Base-by-base conservation (phyloP, 140 eudicot genomes). In the Senecio squalidus region DNA sequence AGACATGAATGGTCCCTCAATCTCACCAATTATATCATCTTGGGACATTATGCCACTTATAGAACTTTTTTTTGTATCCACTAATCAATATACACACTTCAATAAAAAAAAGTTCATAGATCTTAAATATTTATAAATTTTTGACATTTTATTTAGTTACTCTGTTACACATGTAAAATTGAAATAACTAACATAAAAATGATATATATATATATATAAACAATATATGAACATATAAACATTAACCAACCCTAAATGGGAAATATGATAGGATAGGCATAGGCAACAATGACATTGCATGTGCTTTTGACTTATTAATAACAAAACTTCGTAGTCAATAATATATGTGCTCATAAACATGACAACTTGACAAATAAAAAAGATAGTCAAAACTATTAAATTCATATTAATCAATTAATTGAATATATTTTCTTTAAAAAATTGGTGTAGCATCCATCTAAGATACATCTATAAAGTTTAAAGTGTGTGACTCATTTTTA, bases 311-410 rank as follows among this genome's bases (percentile, higher is more conserved):
- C 53, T 52, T 65, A 4, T 25, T 16, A 10, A 34, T n/a, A 65
- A 52, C 54, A 65, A 38, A 65, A 51, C 10, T 54, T 52, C 40
- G 11, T 17, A 20, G 62, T 52, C 61, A 65, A 65, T 65, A 66
- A 66, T 34, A 52, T 40, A n/a, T 66, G 28, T 39, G 71, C 27
- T 66, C 25, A 41, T 39, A 29, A 40, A 10, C 54, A 49, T 48
- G 55, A 46, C 72, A 66, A 66, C 33, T 51, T 64, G 70, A 47
- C 70, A 55, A 43, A 28, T 25, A 66, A 40, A 41, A 66, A 66
- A 52, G 24, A 53, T 66, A 40, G 71, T 66, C 46, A 53, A 40
- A 6, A 25, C n/a, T 17, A 50, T 64, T 50, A 39, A 66, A 53
- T 11, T 6, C 44, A 52, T 20, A 30, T 29, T 62, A 18, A 20